These are phyloP conservation scores for Metarhizium guizhouense DNA, from an alignment of 2,329 filamentous ascomycete genomes.

Conservation along the genomic window DNA sequence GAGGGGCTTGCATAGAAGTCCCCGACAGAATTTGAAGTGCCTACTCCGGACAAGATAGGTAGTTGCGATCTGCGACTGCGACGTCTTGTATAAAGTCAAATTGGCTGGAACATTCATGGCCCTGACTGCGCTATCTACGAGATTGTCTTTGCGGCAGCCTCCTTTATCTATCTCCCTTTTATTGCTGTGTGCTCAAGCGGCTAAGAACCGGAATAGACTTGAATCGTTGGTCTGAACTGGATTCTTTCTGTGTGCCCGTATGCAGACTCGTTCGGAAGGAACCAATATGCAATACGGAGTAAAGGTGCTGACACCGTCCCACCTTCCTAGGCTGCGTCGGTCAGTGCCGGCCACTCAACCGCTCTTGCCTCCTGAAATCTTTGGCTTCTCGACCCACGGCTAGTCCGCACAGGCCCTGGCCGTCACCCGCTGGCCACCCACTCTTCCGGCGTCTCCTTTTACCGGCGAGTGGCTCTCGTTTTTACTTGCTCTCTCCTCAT, in stretches of 20 bases:
- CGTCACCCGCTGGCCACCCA: neutral
- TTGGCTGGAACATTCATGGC: neutral
- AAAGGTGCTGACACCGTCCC: neutral
- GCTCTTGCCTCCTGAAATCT: neutral
- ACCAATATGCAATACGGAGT: neutral
- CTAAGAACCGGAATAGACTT: too few species aligned
- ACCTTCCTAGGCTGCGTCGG: neutral
- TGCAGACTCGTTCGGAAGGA: neutral
- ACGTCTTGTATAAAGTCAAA: neutral
- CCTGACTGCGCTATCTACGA: neutral
- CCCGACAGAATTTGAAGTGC: too few species aligned
- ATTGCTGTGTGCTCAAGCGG: neutral
- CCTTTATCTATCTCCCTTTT: neutral
- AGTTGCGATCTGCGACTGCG: too few species aligned
- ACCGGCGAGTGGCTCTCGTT: neutral
- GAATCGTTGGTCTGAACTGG: too few species aligned
- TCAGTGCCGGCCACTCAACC: neutral
- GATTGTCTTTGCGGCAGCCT: neutral
- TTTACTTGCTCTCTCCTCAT: slow-evolving; percentile 1
- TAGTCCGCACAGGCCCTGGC: slow-evolving; percentile 1
- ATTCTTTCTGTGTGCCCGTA: too few species aligned
- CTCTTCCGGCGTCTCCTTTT: slow-evolving; percentile 7
- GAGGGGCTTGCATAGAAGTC: neutral
- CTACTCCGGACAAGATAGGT: too few species aligned
- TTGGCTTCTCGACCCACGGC: neutral